Percentiles rank a stretch among this genome's conserved stretches.
Evolutionary conservation across 805 yeast genomes (phyloP).

Genomic region (Yamadazyma nakazawae): DNA sequence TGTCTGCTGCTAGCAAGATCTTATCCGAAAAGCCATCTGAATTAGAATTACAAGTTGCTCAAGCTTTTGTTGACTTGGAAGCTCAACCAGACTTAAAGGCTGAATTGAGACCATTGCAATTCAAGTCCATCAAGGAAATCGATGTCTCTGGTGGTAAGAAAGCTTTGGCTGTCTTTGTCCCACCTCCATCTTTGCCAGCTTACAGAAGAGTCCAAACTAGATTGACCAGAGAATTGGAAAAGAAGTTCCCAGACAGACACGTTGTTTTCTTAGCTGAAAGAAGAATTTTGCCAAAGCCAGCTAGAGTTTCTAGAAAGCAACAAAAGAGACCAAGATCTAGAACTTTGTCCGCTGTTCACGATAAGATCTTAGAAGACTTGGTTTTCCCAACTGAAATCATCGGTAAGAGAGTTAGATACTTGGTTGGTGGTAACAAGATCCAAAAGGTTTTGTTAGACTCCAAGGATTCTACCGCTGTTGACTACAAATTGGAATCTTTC

Average conservation of each 20-base stretch:
- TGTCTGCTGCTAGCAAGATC: constrained; percentile 98
- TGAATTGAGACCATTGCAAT: constrained; percentile 96
- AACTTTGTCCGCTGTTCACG: constrained; percentile 98
- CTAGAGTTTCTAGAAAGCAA: constrained; percentile 86
- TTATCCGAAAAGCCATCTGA: constrained; percentile 94
- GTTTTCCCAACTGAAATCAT: constrained; percentile 99
- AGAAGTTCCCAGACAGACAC: constrained; percentile 99
- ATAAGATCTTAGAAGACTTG: constrained; percentile 96
- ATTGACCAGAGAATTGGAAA: constrained; percentile 98
- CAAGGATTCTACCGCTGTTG: constrained; percentile 94
- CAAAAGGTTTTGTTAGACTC: constrained; percentile 97
- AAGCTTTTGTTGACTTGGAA: constrained; percentile 97
- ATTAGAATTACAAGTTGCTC: constrained; percentile 99
- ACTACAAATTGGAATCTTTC: constrained; percentile 99
- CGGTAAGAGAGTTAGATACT: constrained; percentile 99
- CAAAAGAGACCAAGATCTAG: constrained; percentile 99
- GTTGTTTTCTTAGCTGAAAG: constrained; percentile 99
- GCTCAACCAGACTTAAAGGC: constrained; percentile 95
- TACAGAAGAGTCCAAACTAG: constrained; percentile 97
- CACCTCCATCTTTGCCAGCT: constrained; percentile 87
- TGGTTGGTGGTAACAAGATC: constrained; percentile 98
- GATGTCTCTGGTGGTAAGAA: constrained; percentile 98
- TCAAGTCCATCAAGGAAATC: constrained; percentile 97
- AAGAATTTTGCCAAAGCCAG: constrained; percentile 98
- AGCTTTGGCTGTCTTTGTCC: constrained; percentile 97